A percentile compares a stretch with the other conserved stretches of the same genome.
Conservation (phyloP, 805 yeast species). For the Candida germanica region DNA sequence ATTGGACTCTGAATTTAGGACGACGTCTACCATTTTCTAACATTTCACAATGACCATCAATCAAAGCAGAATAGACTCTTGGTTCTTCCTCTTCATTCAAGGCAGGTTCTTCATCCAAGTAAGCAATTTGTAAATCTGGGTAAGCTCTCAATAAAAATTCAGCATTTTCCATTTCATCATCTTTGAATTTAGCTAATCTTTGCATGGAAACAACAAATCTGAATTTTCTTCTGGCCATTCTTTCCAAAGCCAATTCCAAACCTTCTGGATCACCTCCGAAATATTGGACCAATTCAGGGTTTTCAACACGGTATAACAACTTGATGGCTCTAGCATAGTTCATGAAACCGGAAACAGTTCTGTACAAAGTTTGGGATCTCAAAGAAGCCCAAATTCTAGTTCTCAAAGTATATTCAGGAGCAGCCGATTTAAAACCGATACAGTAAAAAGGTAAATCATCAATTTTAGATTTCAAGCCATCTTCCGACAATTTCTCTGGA, state of each 20-base stretch:
- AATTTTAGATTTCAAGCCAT: conserved; percentile 33
- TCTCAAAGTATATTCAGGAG: conserved; percentile 46
- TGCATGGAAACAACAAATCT: conserved; percentile 67
- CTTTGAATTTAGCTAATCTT: conserved; percentile 49
- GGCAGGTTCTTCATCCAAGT: conserved; percentile 51
- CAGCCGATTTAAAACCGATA: conserved; percentile 47
- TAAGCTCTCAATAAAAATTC: conserved; percentile 61
- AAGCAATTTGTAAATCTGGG: conserved; percentile 65
- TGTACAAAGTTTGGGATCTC: conserved; percentile 45
- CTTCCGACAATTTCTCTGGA: conserved; percentile 30
- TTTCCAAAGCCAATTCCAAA: conserved; percentile 87
- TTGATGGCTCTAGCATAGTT: conserved; percentile 47
- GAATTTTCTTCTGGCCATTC: conserved; percentile 62
- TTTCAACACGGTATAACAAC: conserved; percentile 44
- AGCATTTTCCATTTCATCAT: conserved; percentile 56
- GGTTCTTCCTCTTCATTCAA: conserved; percentile 41
- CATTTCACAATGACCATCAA: conserved; percentile 69
- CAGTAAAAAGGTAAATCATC: conserved; percentile 46
- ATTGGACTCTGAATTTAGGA: conserved; percentile 60
- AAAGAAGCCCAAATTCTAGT: conserved; percentile 49
- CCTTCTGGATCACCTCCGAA: conserved; percentile 99
- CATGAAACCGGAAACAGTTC: conserved; percentile 48
- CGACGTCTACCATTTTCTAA: conserved; percentile 54
- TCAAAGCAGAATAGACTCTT: conserved; percentile 58
- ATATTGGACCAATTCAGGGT: conserved; percentile 66